Evolutionary conservation across 2,329 filamentous ascomycete species (phyloP).

Genomic region (Aspergillus uvarum): DNA sequence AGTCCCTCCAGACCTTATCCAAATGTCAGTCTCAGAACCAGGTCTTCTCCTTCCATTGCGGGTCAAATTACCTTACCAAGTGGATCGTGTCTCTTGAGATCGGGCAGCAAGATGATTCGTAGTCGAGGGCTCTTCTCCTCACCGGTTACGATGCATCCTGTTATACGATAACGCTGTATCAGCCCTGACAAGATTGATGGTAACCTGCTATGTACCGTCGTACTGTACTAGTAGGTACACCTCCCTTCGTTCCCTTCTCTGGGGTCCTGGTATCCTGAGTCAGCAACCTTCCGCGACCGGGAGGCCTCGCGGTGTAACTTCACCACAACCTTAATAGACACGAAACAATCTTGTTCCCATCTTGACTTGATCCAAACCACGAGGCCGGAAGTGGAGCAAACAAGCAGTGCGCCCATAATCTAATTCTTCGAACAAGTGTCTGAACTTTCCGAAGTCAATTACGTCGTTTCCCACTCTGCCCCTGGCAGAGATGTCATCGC

Average conservation of each 20-base stretch:
- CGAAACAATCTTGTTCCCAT: not conserved
- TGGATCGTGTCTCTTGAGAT: conserved; percentile 9
- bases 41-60: not conserved
- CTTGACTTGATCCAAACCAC: not conserved
- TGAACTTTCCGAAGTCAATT: not conserved
- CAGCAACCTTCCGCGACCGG: not conserved
- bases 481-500: not conserved
- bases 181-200: not conserved
- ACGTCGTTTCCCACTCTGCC: not conserved
- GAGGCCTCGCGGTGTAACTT: not conserved
- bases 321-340: not conserved
- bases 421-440: not conserved
- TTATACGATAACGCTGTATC: conserved; percentile 16
- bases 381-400: not conserved
- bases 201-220: too few species aligned
- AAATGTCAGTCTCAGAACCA: conserved; percentile 4
- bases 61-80: not conserved
- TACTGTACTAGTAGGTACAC: too few species aligned
- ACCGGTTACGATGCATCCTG: conserved; percentile 10
- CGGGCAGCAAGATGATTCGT: conserved; percentile 17
- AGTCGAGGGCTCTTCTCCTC: not conserved
- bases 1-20: not conserved
- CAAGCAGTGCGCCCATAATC: not conserved
- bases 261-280: not conserved
- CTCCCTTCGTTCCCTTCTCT: too few species aligned